Conservation (phyloP, 805 yeast species). For the Saturnispora kantuleensis region DNA sequence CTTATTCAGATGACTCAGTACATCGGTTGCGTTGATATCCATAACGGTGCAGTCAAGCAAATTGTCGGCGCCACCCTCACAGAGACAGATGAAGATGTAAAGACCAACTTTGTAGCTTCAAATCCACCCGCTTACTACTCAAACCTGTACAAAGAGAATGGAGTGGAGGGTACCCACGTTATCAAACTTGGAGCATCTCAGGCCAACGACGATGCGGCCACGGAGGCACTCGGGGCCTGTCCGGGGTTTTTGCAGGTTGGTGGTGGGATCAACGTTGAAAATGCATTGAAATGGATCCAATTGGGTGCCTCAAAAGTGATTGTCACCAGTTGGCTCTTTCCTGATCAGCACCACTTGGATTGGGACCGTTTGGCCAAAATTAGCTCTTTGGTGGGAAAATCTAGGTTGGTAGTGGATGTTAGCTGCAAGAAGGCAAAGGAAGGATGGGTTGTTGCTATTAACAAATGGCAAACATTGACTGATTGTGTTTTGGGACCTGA, state of each 20-base stretch:
- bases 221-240: slow-evolving; percentile 65
- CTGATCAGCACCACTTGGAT: slow-evolving; percentile 41
- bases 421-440: slow-evolving; percentile 52
- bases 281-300: slow-evolving; percentile 72
- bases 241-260: slow-evolving; percentile 75
- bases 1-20: slow-evolving; percentile 59
- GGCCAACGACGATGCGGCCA: slow-evolving; percentile 75
- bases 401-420: slow-evolving; percentile 72
- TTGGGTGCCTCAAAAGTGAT: slow-evolving; percentile 77
- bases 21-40: slow-evolving; percentile 93
- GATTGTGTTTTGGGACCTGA: slow-evolving; percentile 43
- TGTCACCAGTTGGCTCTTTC: slow-evolving; percentile 86
- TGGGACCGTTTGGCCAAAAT: slow-evolving; percentile 43
- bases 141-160: slow-evolving; percentile 46
- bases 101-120: slow-evolving; percentile 72
- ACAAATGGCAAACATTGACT: slow-evolving; percentile 93
- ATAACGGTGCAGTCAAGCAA: slow-evolving; percentile 90
- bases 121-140: slow-evolving; percentile 73
- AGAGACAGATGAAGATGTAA: slow-evolving; percentile 30
- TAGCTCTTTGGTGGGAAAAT: slow-evolving; percentile 49
- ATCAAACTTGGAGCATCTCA: slow-evolving; percentile 76
- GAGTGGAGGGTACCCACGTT: slow-evolving; percentile 76
- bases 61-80: slow-evolving; percentile 89
- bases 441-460: slow-evolving; percentile 94
- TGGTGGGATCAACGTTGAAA: slow-evolving; percentile 75